These are phyloP conservation scores for Discostella stelligeroides DNA, from an alignment of 108 stramenopile species.

Conservation along the genomic window DNA sequence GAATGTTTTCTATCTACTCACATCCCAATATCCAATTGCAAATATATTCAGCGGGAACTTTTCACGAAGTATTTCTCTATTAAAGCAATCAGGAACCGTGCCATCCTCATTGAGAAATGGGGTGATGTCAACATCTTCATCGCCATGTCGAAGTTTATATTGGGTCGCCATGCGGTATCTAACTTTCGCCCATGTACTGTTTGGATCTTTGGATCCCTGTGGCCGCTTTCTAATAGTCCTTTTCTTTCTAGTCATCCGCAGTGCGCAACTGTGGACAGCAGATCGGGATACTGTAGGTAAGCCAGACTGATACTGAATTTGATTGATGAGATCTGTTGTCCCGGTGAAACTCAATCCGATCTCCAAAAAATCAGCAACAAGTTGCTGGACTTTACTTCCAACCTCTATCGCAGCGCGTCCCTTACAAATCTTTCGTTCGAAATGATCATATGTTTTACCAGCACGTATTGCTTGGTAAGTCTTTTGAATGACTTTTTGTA, in stretches of 20 bases:
- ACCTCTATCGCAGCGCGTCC: background rate
- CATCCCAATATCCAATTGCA: conserved; percentile 6
- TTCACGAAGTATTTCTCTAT: background rate
- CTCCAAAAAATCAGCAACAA: background rate
- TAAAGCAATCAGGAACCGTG: background rate
- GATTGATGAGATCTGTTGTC: background rate
- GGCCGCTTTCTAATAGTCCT: background rate
- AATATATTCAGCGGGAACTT: background rate
- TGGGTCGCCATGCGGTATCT: background rate
- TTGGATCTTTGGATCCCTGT: background rate
- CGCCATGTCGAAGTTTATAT: background rate
- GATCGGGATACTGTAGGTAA: background rate
- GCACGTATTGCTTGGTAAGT: too few species aligned
- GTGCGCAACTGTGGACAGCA: background rate
- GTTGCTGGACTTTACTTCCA: background rate
- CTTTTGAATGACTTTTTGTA: too few species aligned
- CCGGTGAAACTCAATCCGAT: background rate
- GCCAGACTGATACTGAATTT: background rate
- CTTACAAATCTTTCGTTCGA: too few species aligned
- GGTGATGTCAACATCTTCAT: background rate
- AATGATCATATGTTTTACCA: too few species aligned
- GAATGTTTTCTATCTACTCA: too few species aligned
- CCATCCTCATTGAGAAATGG: background rate
- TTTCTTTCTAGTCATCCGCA: background rate
- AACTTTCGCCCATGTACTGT: background rate